phyloP scores from a whole-genome alignment of 768 basidiomycete species.

The Lentinula sp. region DNA sequence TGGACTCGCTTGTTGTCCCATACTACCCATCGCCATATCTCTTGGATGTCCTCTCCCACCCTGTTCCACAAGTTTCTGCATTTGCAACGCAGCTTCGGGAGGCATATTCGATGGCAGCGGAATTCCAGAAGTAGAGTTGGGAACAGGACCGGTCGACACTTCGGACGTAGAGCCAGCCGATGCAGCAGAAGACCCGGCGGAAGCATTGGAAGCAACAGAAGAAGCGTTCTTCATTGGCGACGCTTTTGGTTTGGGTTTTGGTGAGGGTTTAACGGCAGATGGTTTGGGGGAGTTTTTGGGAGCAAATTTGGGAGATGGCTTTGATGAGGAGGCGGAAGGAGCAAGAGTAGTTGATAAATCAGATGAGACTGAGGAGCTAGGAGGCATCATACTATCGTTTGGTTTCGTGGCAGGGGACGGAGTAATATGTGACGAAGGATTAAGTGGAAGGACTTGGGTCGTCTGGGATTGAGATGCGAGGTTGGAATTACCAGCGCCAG shows the following conservation, averaged over 20 bases:
- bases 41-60: background rate
- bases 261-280: background rate
- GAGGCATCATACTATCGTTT: background rate
- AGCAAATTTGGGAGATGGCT: background rate
- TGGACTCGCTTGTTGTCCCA: background rate
- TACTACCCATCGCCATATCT: constrained; percentile 1
- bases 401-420: background rate
- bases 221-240: background rate
- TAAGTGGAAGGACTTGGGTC: background rate
- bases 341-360: background rate
- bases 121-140: background rate
- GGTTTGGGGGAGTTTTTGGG: background rate
- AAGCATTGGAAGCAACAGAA: background rate
- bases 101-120: background rate
- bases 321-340: background rate
- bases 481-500: background rate
- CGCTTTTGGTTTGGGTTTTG: background rate
- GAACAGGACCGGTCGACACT: background rate
- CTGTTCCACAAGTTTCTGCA: constrained; percentile 5
- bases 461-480: background rate
- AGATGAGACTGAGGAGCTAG: background rate
- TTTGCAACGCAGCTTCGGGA: constrained; percentile 3
- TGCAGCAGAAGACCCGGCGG: background rate
- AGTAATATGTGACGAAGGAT: background rate
- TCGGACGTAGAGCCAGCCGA: background rate